A percentile compares a stretch with the other conserved stretches of the same genome.
These are phyloP conservation scores for Phytopythium cucurbitacearum DNA, from an alignment of 352 stramenopile genomes.

Conservation along the genomic window DNA sequence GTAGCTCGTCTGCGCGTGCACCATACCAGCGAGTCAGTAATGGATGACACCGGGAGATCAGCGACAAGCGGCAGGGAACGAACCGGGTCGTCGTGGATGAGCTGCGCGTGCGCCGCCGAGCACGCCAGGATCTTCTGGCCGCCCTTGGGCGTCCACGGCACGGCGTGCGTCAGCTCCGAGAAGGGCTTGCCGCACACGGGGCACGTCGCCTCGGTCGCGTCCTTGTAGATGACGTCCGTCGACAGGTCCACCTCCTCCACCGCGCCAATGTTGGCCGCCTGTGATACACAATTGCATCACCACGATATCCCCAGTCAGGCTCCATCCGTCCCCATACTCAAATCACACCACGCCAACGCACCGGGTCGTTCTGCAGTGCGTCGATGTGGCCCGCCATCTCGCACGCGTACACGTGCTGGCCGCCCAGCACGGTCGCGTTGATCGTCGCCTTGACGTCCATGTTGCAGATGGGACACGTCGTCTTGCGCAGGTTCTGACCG, in stretches of 20 bases:
- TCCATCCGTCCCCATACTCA: no score
- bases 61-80: background rate
- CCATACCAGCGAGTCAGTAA: no score
- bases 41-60: no score
- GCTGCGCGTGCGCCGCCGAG: slow-evolving; percentile 45
- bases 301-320: background rate
- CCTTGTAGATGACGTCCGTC: slow-evolving; percentile 70
- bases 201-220: slow-evolving; percentile 48
- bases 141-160: slow-evolving; percentile 72
- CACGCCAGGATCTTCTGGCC: slow-evolving; percentile 77
- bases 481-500: slow-evolving; percentile 52
- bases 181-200: slow-evolving; percentile 58
- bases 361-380: slow-evolving; percentile 69
- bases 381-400: slow-evolving; percentile 84
- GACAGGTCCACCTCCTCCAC: slow-evolving; percentile 41
- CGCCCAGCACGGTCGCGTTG: slow-evolving; percentile 44
- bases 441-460: slow-evolving; percentile 54
- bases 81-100: slow-evolving; percentile 46
- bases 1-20: slow-evolving; percentile 16
- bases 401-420: slow-evolving; percentile 76
- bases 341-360: slow-evolving; percentile 10
- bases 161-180: slow-evolving; percentile 55
- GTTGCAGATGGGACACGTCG: slow-evolving; percentile 34
- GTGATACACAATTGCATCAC: slow-evolving; percentile 1
- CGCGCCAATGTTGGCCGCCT: slow-evolving; percentile 33